Percentiles rank a stretch among this genome's conserved stretches.
phyloP scores from a whole-genome alignment of 2,329 filamentous ascomycete genomes.

The Aaosphaeria arxii region DNA sequence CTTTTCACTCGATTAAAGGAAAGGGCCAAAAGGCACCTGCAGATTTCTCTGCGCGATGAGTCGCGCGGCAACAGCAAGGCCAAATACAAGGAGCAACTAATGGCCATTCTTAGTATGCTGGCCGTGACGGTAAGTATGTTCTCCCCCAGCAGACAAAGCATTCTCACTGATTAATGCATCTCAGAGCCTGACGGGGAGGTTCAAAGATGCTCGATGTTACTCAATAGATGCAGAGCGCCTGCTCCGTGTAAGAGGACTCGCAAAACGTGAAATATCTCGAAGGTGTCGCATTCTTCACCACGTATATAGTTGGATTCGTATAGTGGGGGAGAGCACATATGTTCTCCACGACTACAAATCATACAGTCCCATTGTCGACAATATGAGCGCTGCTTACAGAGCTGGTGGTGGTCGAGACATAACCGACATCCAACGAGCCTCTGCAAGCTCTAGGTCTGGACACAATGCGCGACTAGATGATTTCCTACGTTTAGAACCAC shows the following conservation, averaged over 20 bases:
- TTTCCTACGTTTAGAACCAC: constrained; percentile 37
- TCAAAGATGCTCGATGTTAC: constrained; percentile 36
- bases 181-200: constrained; percentile 14
- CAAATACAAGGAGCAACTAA: constrained; percentile 46
- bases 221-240: constrained; percentile 45
- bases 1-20: background rate
- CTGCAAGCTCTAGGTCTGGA: constrained; percentile 13
- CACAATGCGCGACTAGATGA: constrained; percentile 36
- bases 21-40: constrained; percentile 29
- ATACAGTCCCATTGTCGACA: constrained; percentile 18
- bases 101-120: constrained; percentile 44
- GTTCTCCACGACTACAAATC: constrained; percentile 17
- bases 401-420: background rate
- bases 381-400: constrained; percentile 18
- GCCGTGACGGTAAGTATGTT: constrained; percentile 17
- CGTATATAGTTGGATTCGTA: constrained; percentile 15
- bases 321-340: constrained; percentile 30
- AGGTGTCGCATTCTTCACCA: constrained; percentile 46
- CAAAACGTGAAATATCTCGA: constrained; percentile 37
- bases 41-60: constrained; percentile 34
- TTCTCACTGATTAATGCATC: constrained; percentile 3
- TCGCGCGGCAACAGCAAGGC: constrained; percentile 34
- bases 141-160: constrained; percentile 23
- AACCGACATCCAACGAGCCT: constrained; percentile 9
- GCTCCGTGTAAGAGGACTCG: constrained; percentile 40